Evolutionary conservation across 306 rosid genomes (phyloP).

Genomic region (Prunus kanzakura): DNA sequence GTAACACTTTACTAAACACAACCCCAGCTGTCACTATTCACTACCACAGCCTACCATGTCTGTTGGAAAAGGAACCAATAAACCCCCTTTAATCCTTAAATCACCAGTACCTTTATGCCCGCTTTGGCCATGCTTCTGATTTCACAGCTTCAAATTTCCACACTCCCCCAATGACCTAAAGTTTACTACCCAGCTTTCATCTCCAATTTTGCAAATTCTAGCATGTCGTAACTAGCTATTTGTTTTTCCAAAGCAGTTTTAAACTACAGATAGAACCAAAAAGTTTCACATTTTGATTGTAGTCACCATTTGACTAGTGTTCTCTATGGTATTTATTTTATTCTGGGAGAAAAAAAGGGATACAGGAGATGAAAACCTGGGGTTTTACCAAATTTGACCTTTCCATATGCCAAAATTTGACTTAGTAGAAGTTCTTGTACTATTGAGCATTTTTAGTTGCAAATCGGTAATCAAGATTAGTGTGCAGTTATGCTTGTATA

Average conservation of each 20-base stretch:
- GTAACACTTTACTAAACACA: neutral
- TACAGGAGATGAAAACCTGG: neutral
- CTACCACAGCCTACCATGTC: neutral
- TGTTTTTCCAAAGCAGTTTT: neutral
- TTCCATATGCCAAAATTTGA: neutral
- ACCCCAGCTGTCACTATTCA: neutral
- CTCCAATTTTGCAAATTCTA: neutral
- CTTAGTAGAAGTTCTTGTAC: constrained; percentile 16
- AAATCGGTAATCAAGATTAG: constrained; percentile 13
- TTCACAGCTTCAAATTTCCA: neutral
- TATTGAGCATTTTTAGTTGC: neutral
- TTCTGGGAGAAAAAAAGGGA: neutral
- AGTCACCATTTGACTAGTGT: neutral
- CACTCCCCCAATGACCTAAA: neutral
- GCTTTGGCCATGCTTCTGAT: neutral
- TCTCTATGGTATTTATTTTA: neutral
- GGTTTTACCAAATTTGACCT: neutral
- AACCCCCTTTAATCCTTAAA: neutral
- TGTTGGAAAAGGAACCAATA: neutral
- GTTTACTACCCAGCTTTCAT: neutral
- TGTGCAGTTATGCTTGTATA: neutral
- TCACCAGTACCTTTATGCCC: neutral
- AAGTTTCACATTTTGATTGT: neutral
- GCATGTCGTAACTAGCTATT: neutral
- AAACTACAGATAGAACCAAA: neutral